These are phyloP conservation scores for Lactuca saligna DNA, from an alignment of 129 eudicot genomes.

Conservation along the genomic window DNA sequence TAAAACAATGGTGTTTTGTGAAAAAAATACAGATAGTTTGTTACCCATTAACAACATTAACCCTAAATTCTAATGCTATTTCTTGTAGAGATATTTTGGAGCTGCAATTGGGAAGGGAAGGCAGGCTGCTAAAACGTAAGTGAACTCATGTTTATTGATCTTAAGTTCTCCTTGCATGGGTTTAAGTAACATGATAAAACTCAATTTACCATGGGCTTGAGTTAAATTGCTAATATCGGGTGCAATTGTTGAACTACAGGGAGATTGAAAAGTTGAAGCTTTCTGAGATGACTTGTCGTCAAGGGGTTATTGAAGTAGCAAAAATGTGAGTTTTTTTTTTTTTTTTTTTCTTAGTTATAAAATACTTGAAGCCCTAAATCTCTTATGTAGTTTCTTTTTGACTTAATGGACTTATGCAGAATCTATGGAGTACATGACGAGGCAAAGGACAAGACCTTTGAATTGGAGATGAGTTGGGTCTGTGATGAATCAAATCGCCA, in stretches of 20 bases:
- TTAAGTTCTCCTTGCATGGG: background rate
- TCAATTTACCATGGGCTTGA: background rate
- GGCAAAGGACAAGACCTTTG: conserved; percentile 97
- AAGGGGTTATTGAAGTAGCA: conserved; percentile 93
- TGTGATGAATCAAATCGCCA: conserved; percentile 95
- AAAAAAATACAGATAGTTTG: too few species aligned
- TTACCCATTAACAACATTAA: too few species aligned
- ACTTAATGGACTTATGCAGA: conserved; percentile 41
- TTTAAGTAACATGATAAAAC: conserved; percentile 2
- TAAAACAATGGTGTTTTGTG: too few species aligned
- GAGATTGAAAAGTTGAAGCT: conserved; percentile 97
- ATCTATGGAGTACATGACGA: conserved; percentile 95
- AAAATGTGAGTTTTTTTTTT: conserved; percentile 64
- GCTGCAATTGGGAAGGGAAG: conserved; percentile 98
- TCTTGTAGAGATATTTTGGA: conserved; percentile 82
- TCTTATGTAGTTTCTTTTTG: too few species aligned
- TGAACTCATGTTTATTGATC: conserved; percentile 7
- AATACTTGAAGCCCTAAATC: background rate
- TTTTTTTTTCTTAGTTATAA: conserved; percentile 9
- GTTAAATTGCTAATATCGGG: background rate
- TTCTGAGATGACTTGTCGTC: conserved; percentile 87
- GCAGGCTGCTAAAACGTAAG: conserved; percentile 99
- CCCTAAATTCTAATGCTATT: background rate
- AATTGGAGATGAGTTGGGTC: conserved; percentile 98
- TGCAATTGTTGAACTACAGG: conserved; percentile 37